Percentiles rank a stretch among this genome's conserved stretches.
Evolutionary conservation across 2,329 filamentous ascomycete genomes (phyloP).

Genomic region (Polychaeton citri): DNA sequence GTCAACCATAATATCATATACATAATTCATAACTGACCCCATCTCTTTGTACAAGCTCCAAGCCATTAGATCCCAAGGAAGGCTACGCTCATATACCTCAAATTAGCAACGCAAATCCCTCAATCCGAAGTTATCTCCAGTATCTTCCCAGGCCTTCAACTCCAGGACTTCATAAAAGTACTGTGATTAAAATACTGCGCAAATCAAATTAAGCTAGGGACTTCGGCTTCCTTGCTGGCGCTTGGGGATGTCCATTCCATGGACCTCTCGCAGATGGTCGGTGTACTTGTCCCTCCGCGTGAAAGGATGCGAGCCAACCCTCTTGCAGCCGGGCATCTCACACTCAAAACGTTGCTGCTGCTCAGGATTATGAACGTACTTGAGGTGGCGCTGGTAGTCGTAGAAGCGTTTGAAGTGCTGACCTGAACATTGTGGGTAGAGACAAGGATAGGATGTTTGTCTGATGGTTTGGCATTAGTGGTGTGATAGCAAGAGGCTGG

Average conservation of each 20-base stretch:
- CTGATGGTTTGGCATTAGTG: background rate
- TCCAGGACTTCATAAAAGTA: no score
- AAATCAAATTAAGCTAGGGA: background rate
- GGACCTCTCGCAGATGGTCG: slow-evolving; percentile 44
- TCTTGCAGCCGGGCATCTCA: slow-evolving; percentile 27
- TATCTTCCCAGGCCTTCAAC: no score
- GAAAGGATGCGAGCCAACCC: slow-evolving; percentile 36
- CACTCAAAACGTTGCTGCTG: slow-evolving; percentile 28
- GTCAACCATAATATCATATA: no score
- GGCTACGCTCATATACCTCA: no score
- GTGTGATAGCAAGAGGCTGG: no score
- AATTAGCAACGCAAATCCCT: no score
- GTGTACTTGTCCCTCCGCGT: slow-evolving; percentile 43
- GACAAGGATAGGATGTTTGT: slow-evolving; percentile 6
- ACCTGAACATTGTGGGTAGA: slow-evolving; percentile 8
- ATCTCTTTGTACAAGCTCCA: no score
- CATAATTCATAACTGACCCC: no score
- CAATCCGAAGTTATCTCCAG: no score
- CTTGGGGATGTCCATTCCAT: slow-evolving; percentile 35
- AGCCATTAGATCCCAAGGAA: no score
- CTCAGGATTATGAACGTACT: slow-evolving; percentile 30
- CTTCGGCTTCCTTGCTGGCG: background rate
- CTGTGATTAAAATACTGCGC: no score
- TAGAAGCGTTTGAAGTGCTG: slow-evolving; percentile 30
- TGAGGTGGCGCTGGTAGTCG: slow-evolving; percentile 36